Evolutionary conservation across 345 rosid genomes (phyloP), one percentile per base, ranked within the genome.

Genomic region (Brassica nigra): DNA sequence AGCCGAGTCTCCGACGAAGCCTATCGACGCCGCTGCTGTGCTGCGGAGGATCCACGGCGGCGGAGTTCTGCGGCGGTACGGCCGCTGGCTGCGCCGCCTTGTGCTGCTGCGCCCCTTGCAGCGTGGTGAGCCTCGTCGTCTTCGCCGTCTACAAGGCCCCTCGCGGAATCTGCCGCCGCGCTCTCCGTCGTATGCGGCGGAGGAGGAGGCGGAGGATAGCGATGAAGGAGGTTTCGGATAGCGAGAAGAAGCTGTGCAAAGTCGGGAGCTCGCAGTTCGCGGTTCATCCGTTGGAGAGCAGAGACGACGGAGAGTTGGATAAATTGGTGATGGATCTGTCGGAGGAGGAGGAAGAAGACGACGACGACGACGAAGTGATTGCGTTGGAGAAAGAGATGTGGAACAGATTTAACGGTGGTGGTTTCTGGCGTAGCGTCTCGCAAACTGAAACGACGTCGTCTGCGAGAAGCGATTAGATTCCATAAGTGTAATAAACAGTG

Each of bases 361-460:
- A 73, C 18, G 18, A 18, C 0, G 87, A 82, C n/a, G 82, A 77
- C 16, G 86, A 82, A 42, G 78, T 76, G 69, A 3, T 81, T 66
- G 84, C 81, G 16, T 75, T 87, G 37, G 89, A 88, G 80, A 82
- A 84, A 44, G 91, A 88, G 79, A 88, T 86, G 92, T 88, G 90
- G 92, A 82, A 75, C 14, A 89, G 66, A 62, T 89, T 91, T 78
- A 77, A 82, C 59, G 62, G 74, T 4, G 81, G 88, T 0, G 96
- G 96, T 15, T 91, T 91, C 42, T 86, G 92, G 90, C 86, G 96
- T 71, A 89, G 93, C 44, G 64, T 84, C 18, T 89, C 95, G 0
- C 82, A 77, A 68, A 65, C 80, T 12, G 85, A 81, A 54, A 20
- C 84, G 66, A 4, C 71, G 69, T 20, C 80, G 73, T 65, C 61